phyloP scores from a whole-genome alignment of 805 yeast genomes.

The Metschnikowia drakensbergensis region DNA sequence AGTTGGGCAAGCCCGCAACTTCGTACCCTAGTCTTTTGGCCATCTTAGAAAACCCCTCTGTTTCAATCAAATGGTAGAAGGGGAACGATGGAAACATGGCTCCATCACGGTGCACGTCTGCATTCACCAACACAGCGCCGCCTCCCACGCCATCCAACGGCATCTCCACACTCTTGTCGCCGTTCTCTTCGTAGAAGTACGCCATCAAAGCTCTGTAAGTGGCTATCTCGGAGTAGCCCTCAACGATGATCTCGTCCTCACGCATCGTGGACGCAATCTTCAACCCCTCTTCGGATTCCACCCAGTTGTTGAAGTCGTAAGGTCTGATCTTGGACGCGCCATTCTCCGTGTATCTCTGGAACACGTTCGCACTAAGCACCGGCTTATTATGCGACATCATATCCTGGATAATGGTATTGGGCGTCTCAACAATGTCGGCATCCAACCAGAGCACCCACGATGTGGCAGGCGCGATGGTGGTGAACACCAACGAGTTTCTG shows the following conservation, averaged over 20 bases:
- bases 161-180: slow-evolving; percentile 65
- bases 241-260: slow-evolving; percentile 91
- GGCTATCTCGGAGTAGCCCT: slow-evolving; percentile 90
- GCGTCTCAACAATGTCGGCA: slow-evolving; percentile 89
- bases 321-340: slow-evolving; percentile 68
- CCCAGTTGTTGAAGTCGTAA: slow-evolving; percentile 96
- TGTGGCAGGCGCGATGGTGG: slow-evolving; percentile 83
- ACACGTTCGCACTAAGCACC: slow-evolving; percentile 88
- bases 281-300: slow-evolving; percentile 75
- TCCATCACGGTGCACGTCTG: slow-evolving; percentile 98
- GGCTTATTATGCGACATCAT: slow-evolving; percentile 82
- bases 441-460: slow-evolving; percentile 98
- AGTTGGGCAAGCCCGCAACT: slow-evolving; percentile 90
- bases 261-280: slow-evolving; percentile 65
- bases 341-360: slow-evolving; percentile 70
- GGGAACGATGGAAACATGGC: slow-evolving; percentile 99
- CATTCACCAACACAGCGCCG: slow-evolving; percentile 91
- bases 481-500: slow-evolving; percentile 83
- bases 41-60: slow-evolving; percentile 99
- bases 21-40: slow-evolving; percentile 91
- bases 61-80: slow-evolving; percentile 92
- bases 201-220: slow-evolving; percentile 97
- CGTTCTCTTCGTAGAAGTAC: slow-evolving; percentile 65
- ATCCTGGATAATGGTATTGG: slow-evolving; percentile 79
- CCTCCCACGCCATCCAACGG: slow-evolving; percentile 97